Evolutionary conservation across 768 basidiomycete genomes (phyloP), one percentile per base, ranked within the genome.

Genomic region (Xerocomellus chrysenteron): DNA sequence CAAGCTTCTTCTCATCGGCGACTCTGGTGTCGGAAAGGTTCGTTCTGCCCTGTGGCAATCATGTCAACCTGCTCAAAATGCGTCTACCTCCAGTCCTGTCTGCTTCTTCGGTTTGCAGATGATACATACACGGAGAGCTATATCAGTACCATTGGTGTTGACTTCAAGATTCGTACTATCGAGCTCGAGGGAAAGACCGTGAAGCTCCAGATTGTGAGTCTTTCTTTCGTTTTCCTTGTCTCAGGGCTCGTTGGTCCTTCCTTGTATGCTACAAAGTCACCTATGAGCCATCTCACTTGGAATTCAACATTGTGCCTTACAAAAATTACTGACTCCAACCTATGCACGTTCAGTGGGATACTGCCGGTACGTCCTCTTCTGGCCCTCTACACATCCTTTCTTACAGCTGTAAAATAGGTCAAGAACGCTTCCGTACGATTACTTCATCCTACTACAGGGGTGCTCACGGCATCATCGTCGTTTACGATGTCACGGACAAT

Each of bases 371-470:
- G 80, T 68, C 52, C 10, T 37, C 36, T 39, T 35, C n/a, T 32
- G 0, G 19, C 48, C 30, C 43, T 45, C 43, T 35, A 5, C 30
- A 39, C 37, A 41, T 30, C 8, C 41, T 45, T 44, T 36, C 54
- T 65, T 35, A 65, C 30, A n/a, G 17, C 36, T 30, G 24, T 41
- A 13, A 42, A 53, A 60, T 58, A 92, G 91, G 97, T 39, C 97
- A 99, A 74, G 97, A 99, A 75, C 86, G 95, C 32, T 98, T 98
- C 88, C 85, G 97, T 59, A 98, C 97, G 14, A 99, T 99, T 73
- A 98, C 97, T 8, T 94, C 95, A 4, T 93, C 95, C n/a, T 99
- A 99, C 81, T 99, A 99, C 79, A 86, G 97, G 57, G 97, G 97
- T 41, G 97, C 97, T 47, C 94, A 96, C 71, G 97, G 97, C 60